A percentile compares a stretch with the other conserved stretches of the same genome.
Evolutionary conservation across 805 yeast genomes (phyloP).

Genomic region (Nakazawaea peltata): DNA sequence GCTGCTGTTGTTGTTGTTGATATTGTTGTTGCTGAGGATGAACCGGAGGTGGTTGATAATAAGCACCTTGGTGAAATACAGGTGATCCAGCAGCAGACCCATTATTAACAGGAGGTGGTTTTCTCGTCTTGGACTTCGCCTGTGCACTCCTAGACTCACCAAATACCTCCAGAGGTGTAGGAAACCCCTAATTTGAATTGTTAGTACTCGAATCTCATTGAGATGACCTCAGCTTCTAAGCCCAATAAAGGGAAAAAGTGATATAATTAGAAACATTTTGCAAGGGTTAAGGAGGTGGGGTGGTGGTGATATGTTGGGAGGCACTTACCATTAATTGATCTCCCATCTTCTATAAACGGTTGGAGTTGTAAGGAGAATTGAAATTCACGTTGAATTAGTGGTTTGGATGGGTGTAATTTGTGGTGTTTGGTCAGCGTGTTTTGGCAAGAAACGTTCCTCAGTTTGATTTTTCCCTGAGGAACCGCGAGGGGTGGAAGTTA

Average conservation of each 20-base stretch:
- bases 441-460: too few relatives aligned
- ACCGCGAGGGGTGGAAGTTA: too few relatives aligned
- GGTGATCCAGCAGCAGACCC: conserved; percentile 10
- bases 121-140: conserved; percentile 12
- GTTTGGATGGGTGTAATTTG: too few relatives aligned
- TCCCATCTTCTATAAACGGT: too few relatives aligned
- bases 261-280: too few relatives aligned
- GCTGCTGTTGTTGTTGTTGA: conserved; percentile 9
- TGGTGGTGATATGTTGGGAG: not conserved
- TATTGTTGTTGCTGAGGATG: conserved; percentile 9
- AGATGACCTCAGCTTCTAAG: not conserved
- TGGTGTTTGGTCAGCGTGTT: too few relatives aligned
- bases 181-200: conserved; percentile 4
- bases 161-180: conserved; percentile 10
- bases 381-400: too few relatives aligned
- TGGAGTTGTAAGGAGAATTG: too few relatives aligned
- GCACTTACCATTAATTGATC: conserved; percentile 8
- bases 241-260: too few relatives aligned
- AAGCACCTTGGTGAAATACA: conserved; percentile 11
- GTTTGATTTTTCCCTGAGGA: too few relatives aligned
- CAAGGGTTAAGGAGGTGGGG: too few relatives aligned
- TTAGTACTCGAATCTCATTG: conserved; percentile 1
- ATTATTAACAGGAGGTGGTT: conserved; percentile 12
- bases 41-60: conserved; percentile 7
- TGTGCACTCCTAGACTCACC: conserved; percentile 15